Evolutionary conservation across 2,329 filamentous ascomycete species (phyloP).

Genomic region (Graphilbum fragrans): DNA sequence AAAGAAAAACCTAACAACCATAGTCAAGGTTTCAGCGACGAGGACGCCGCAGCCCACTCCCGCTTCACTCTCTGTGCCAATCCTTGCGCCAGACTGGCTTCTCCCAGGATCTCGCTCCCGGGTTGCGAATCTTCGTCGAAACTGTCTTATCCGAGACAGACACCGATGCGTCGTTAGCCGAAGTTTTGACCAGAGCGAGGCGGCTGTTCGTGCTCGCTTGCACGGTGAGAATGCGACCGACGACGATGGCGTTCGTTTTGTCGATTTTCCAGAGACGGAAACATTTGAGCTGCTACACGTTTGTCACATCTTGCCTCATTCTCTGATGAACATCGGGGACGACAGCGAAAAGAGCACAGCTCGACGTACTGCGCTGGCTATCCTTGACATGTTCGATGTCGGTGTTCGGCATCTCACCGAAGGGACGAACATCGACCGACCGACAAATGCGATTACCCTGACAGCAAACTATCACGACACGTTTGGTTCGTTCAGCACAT

Average conservation of each 20-base stretch:
- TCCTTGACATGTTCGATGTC: slow-evolving; percentile 3
- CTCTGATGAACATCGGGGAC: neutral
- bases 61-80: neutral
- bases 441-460: slow-evolving; percentile 1
- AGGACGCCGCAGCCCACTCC: neutral
- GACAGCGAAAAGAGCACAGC: neutral
- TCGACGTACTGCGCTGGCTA: neutral
- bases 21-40: too few species aligned
- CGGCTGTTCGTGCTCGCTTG: neutral
- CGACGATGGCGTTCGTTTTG: neutral
- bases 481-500: neutral
- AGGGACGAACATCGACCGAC: neutral
- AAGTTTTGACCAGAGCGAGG: neutral
- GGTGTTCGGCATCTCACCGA: slow-evolving; percentile 1
- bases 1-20: too few species aligned
- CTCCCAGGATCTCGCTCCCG: neutral
- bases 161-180: slow-evolving; percentile 2
- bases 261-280: neutral
- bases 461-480: neutral
- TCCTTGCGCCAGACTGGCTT: neutral
- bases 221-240: neutral
- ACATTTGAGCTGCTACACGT: neutral
- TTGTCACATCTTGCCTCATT: slow-evolving; percentile 1
- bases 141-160: slow-evolving; percentile 1
- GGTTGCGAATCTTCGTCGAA: neutral